Conservation (phyloP, 352 stramenopile species). For the Aphanomyces euteiches region DNA sequence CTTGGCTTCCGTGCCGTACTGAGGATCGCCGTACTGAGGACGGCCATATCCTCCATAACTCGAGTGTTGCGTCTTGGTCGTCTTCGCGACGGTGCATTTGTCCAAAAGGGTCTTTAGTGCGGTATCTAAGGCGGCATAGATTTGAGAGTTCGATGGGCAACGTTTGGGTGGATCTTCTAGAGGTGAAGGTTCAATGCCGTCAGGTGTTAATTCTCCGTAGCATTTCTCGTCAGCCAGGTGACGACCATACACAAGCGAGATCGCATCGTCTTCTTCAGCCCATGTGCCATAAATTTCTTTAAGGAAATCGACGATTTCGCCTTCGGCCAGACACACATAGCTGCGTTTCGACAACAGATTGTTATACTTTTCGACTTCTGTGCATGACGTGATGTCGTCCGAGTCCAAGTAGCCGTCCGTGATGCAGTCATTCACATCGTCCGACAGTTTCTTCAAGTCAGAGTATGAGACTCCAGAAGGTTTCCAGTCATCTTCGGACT, state of each 20-base stretch:
- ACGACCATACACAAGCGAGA: constrained; percentile 17
- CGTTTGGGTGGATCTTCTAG: background rate
- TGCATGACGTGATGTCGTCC: constrained; percentile 60
- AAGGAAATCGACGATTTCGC: constrained; percentile 20
- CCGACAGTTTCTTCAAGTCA: background rate
- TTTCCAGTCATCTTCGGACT: constrained; percentile 19
- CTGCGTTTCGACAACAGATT: constrained; percentile 9
- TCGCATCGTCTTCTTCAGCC: constrained; percentile 9
- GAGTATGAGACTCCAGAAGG: background rate
- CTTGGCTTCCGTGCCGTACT: background rate
- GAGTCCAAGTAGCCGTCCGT: constrained; percentile 81
- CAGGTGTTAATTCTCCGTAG: background rate
- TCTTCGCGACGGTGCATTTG: background rate
- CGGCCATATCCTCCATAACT: background rate
- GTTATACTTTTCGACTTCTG: background rate
- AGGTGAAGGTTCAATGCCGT: no score
- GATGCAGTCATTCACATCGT: constrained; percentile 33
- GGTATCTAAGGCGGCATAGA: background rate
- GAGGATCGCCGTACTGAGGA: constrained; percentile 8
- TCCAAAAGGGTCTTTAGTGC: background rate
- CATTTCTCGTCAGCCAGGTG: constrained; percentile 25
- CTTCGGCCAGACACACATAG: constrained; percentile 28
- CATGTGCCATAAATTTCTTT: background rate
- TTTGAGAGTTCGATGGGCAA: background rate
- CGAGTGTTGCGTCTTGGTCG: background rate